A percentile compares a stretch with the other conserved stretches of the same genome.
Evolutionary conservation across 2,329 filamentous ascomycete species (phyloP).

Genomic region (Didymella exigua): DNA sequence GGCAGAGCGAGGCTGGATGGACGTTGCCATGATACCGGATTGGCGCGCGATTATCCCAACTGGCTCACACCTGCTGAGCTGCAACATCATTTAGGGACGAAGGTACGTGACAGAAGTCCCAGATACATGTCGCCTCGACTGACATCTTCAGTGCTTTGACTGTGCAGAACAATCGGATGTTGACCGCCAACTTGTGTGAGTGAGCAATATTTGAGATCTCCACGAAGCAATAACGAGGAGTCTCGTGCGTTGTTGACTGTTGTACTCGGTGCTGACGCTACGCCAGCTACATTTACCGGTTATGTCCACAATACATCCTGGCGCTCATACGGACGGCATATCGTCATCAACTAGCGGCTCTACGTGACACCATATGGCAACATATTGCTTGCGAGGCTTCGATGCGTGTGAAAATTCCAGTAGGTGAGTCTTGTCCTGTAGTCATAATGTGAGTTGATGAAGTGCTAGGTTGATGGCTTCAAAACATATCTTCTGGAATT

Average conservation of each 20-base stretch:
- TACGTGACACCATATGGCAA: not conserved
- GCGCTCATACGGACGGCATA: not conserved
- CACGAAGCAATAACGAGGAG: too few relatives aligned
- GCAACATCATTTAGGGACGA: not conserved
- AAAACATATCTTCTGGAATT: not conserved
- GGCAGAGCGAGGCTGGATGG: not conserved
- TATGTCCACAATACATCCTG: not conserved
- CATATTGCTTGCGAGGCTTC: not conserved
- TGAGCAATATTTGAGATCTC: too few relatives aligned
- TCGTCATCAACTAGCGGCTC: not conserved
- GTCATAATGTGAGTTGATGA: not conserved
- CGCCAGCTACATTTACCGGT: not conserved
- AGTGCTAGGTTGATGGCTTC: not conserved
- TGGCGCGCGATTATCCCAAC: not conserved
- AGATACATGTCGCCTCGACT: not conserved
- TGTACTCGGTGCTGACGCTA: not conserved
- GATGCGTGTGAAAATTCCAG: not conserved
- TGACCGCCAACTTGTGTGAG: not conserved
- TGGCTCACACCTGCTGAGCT: not conserved
- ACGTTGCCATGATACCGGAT: not conserved
- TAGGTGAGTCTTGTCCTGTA: too few relatives aligned
- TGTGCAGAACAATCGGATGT: not conserved
- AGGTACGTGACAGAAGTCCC: not conserved
- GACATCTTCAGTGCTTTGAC: not conserved
- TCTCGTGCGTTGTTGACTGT: too few relatives aligned